Evolutionary conservation across 352 stramenopile genomes (phyloP), one percentile per base, ranked within the genome.

Genomic region (Pythium brassicae): DNA sequence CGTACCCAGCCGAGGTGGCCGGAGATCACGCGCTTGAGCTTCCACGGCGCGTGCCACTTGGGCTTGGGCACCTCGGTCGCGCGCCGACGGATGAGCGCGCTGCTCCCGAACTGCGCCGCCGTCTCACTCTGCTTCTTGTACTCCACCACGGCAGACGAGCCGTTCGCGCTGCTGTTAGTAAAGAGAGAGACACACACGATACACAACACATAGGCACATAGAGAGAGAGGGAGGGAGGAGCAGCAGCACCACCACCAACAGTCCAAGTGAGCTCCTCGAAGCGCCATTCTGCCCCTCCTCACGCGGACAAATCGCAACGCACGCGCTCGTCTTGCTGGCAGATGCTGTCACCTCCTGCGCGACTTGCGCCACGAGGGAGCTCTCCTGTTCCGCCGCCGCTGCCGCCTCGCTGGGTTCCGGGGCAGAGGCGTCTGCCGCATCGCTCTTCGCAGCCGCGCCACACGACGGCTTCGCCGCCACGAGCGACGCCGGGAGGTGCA

Each of bases 1-100:
- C 96, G 91, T 26, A 99, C 98, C 97, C 97, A 99, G 10, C 94
- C 94, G 34, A 98, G 77, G 62, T 98, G 92, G 15, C 88, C 92
- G 37, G 91, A 89, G 53, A 99, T 87, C n/a, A 99, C 96, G 42
- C 94, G 93, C 55, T 95, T 93, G 61, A 99, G 77, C 71, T 98
- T 98, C 97, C 97, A 99, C 4, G 96, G 96, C 29, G 97, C 96
- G 72, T 99, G 97, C 97, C 97, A 99, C 64, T 94, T 94, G 17
- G 97, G 97, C 60, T 95, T 98, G 9, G 95, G 96, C 50, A 99
- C 96, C 53, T 92, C 81, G 8, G 80, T 87, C 34, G 79, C 78
- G 44, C 88, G 77, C 40, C 83, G 73, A 23, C 86, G 80, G n/a
- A 93, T 72, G 47, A 97, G 80, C 25, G 83, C 75, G 35, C 66